phyloP scores from a whole-genome alignment of 1,284 basidiomycete genomes.

The Tilletia horrida region DNA sequence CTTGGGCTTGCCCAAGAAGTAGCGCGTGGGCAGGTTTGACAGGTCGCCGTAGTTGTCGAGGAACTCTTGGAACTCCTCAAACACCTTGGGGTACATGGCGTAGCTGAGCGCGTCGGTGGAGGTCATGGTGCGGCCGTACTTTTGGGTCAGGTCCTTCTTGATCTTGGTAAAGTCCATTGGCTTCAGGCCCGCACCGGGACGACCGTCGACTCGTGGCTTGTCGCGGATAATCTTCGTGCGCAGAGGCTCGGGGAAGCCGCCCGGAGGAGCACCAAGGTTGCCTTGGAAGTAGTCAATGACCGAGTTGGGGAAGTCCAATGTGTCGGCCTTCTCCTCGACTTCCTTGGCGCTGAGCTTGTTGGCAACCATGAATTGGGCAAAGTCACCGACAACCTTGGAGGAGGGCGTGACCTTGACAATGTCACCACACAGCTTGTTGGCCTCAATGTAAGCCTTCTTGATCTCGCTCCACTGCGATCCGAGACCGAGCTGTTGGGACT shows the following conservation, averaged over 20 bases:
- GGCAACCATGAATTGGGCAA: slow-evolving; percentile 93
- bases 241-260: slow-evolving; percentile 96
- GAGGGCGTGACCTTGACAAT: slow-evolving; percentile 99
- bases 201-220: slow-evolving; percentile 85
- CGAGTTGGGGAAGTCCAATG: slow-evolving; percentile 88
- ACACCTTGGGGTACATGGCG: slow-evolving; percentile 94
- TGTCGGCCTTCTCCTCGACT: slow-evolving; percentile 77
- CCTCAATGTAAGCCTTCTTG: slow-evolving; percentile 89
- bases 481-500: slow-evolving; percentile 93
- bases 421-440: slow-evolving; percentile 76
- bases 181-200: slow-evolving; percentile 80
- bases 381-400: slow-evolving; percentile 98
- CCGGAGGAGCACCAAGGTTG: slow-evolving; percentile 71
- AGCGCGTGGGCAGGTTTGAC: slow-evolving; percentile 76
- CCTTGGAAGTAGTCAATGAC: slow-evolving; percentile 63
- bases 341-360: slow-evolving; percentile 84
- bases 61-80: slow-evolving; percentile 94
- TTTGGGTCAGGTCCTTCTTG: slow-evolving; percentile 84
- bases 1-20: slow-evolving; percentile 89
- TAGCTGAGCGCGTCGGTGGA: slow-evolving; percentile 80
- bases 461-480: slow-evolving; percentile 98
- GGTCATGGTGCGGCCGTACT: slow-evolving; percentile 90
- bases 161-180: slow-evolving; percentile 94
- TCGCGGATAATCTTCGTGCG: slow-evolving; percentile 87
- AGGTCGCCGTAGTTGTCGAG: slow-evolving; percentile 93